Base-by-base conservation (phyloP, 2,329 filamentous ascomycete genomes). In the Colletotrichum sp. region DNA sequence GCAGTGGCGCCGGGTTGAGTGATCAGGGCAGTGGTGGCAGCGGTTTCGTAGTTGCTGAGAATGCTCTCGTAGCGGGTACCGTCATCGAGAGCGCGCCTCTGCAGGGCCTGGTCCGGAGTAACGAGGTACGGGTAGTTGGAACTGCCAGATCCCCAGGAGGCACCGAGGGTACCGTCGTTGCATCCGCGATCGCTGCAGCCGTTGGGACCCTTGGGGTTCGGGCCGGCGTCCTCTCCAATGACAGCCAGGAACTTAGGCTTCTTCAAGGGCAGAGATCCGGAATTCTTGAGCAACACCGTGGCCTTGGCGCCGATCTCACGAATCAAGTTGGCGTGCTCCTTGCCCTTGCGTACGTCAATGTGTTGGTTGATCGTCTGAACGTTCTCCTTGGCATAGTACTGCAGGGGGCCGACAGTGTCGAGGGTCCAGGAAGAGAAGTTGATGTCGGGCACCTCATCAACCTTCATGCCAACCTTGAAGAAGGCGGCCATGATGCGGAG, bases 351-450 rank as follows among this genome's bases (percentile, higher is more conserved):
- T n/a, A 98, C 96, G 81, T 98, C 93, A 28, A 98, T 91, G 78
- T 96, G 95, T 80, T 92, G 90, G 85, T 98, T 95, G 86, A 98
- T 89, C 79, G 93, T 89, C 69, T 92, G 90, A 79, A 90, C 91
- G 66, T 91, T 91, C 75, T 93, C 88, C 28, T 90, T 84, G 15
- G 91, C 93, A 12, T 89, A 90, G 67, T 84, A 88, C 82, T 98
- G 93, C 65, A 92, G 81, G 75, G 91, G 94, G 59, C 94, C 95
- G 79, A 91, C 94, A 1, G 94, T 96, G 80, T 96, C 93, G 2
- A 88, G 86, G 1, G 93, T 95, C 96, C 96, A 99, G 7, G 95
- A 95, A 80, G 94, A 93, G 85, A 98, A 98, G 89, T 96, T 99
- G 84, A 95, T 92, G 3, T 88, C 86, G 0, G 85, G 83, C 67